A percentile compares a stretch with the other conserved stretches of the same genome.
Conservation (phyloP, 2,329 filamentous ascomycete species). For the Fusarium oligoseptatum region DNA sequence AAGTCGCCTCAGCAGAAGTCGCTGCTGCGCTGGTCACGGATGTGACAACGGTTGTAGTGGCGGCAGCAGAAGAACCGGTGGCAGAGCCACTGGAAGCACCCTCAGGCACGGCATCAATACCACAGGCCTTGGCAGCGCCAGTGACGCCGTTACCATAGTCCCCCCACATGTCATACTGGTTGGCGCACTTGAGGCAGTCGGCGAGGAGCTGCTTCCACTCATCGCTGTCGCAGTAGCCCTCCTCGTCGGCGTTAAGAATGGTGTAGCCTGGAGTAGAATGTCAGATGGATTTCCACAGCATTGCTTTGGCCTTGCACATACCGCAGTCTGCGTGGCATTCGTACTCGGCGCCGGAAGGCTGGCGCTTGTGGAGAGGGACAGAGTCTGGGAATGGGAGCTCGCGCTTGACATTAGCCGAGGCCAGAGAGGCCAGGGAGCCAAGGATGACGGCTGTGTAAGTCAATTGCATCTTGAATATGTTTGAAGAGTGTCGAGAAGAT, state of each 20-base stretch:
- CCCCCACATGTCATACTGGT: constrained; percentile 59
- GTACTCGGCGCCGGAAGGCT: constrained; percentile 55
- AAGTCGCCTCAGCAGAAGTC: not conserved
- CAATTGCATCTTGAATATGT: constrained; percentile 47
- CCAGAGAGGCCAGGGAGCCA: constrained; percentile 48
- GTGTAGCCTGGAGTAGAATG: constrained; percentile 43
- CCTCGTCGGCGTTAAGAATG: constrained; percentile 43
- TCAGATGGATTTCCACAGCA: not conserved
- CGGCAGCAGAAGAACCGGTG: constrained; percentile 13
- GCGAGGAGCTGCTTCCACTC: constrained; percentile 58
- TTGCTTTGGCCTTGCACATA: constrained; percentile 44
- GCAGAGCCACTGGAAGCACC: constrained; percentile 18
- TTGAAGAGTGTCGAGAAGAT: not conserved
- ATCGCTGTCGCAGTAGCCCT: constrained; percentile 51
- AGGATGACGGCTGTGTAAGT: constrained; percentile 44
- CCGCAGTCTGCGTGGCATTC: constrained; percentile 66
- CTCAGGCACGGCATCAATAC: constrained; percentile 45
- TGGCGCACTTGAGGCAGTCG: constrained; percentile 60
- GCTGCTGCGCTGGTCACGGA: constrained; percentile 21
- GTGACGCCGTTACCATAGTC: constrained; percentile 56
- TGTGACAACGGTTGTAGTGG: constrained; percentile 22
- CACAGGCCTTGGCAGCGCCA: constrained; percentile 54
- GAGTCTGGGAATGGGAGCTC: constrained; percentile 47
- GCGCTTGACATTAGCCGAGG: constrained; percentile 27
- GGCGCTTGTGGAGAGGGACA: constrained; percentile 57